Evolutionary conservation across 345 rosid species (phyloP).

Genomic region (Arabis hirsuta): DNA sequence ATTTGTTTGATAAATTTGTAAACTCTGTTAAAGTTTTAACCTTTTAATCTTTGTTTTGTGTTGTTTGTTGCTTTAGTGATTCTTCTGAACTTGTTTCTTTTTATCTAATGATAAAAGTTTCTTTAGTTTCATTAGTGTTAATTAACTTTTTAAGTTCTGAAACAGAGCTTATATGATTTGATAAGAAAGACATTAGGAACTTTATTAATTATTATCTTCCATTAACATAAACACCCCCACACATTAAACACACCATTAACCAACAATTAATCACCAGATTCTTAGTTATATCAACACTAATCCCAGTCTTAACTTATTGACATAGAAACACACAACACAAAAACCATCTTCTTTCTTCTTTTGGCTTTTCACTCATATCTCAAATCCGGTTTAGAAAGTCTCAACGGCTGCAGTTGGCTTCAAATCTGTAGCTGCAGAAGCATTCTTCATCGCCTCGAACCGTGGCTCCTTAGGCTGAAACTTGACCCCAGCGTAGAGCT

Average conservation of each 20-base stretch:
- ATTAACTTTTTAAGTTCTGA: slow-evolving; percentile 3
- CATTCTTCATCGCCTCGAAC: slow-evolving; percentile 79
- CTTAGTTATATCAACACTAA: slow-evolving; percentile 34
- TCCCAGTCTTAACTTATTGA: slow-evolving; percentile 30
- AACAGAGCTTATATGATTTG: slow-evolving; percentile 21
- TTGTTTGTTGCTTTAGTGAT: not conserved
- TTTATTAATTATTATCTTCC: slow-evolving; percentile 26
- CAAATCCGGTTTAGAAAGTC: slow-evolving; percentile 30
- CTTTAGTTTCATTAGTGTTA: not conserved
- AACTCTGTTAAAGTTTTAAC: slow-evolving; percentile 18
- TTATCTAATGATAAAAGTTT: not conserved
- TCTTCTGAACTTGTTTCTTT: too few species aligned
- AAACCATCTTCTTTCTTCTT: not conserved
- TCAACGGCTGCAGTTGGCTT: slow-evolving; percentile 58
- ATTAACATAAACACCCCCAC: slow-evolving; percentile 33
- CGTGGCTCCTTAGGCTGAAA: slow-evolving; percentile 93
- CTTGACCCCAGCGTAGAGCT: slow-evolving; percentile 78
- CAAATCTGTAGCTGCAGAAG: slow-evolving; percentile 38
- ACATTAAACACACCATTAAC: slow-evolving; percentile 37
- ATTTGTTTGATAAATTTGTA: slow-evolving; percentile 18
- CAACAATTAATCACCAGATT: slow-evolving; percentile 27
- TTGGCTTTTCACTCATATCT: not conserved
- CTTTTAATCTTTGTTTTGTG: slow-evolving; percentile 6
- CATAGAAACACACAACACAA: slow-evolving; percentile 36
- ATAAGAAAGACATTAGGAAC: too few species aligned